Evolutionary conservation across 2,329 filamentous ascomycete genomes (phyloP).

Genomic region (Fusarium redolens): DNA sequence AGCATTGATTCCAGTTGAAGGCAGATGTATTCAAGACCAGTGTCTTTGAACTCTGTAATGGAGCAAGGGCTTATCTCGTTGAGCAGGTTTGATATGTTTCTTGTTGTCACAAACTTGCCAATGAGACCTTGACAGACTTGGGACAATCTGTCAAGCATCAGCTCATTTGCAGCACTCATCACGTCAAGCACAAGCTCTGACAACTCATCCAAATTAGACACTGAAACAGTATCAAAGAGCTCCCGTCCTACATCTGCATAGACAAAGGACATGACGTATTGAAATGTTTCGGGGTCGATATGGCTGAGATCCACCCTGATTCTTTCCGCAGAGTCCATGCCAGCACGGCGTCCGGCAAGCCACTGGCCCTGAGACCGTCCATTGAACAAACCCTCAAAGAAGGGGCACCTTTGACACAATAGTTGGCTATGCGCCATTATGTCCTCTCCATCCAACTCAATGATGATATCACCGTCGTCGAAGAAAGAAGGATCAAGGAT

Average conservation of each 20-base stretch:
- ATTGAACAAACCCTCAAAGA: constrained; percentile 90
- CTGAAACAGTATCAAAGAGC: constrained; percentile 82
- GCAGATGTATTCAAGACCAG: constrained; percentile 89
- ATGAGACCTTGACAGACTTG: constrained; percentile 89
- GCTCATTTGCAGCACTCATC: constrained; percentile 88
- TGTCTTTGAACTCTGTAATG: constrained; percentile 86
- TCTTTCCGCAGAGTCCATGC: constrained; percentile 49
- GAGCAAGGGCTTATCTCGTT: constrained; percentile 88
- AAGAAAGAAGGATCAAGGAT: constrained; percentile 78
- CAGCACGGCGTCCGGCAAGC: constrained; percentile 76
- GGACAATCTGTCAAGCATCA: constrained; percentile 92
- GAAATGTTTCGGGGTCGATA: constrained; percentile 77
- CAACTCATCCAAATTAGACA: constrained; percentile 81
- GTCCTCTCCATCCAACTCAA: constrained; percentile 82
- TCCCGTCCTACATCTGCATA: constrained; percentile 86
- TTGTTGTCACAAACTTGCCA: constrained; percentile 83
- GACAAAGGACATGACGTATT: constrained; percentile 81
- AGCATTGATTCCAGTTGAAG: constrained; percentile 92
- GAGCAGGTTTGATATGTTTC: constrained; percentile 86
- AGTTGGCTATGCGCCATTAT: constrained; percentile 81
- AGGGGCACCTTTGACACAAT: constrained; percentile 86
- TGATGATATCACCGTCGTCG: constrained; percentile 79
- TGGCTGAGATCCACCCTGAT: constrained; percentile 86
- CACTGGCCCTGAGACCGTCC: constrained; percentile 89
- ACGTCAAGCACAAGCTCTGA: constrained; percentile 92